phyloP scores from a whole-genome alignment of 148 eudicot genomes.

The Camellia granthamiana region DNA sequence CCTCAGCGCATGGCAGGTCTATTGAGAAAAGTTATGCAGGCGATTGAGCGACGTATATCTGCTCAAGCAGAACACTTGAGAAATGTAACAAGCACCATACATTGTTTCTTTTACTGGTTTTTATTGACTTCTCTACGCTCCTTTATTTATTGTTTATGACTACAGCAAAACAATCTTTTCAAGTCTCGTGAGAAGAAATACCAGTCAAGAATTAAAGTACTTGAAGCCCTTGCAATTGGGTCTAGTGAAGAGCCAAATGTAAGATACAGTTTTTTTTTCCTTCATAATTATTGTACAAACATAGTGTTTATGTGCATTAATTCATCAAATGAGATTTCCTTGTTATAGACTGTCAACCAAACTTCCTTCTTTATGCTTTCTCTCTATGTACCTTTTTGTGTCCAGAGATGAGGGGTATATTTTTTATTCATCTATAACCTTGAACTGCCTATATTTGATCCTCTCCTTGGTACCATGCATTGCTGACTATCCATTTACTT shows the following conservation, averaged over 20 bases:
- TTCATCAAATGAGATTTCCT: conserved; percentile 10
- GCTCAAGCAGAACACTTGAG: conserved; percentile 90
- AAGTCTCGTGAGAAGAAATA: conserved; percentile 89
- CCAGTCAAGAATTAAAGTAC: conserved; percentile 78
- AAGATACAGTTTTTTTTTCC: background rate
- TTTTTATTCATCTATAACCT: background rate
- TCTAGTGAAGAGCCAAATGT: conserved; percentile 84
- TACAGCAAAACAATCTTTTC: conserved; percentile 84
- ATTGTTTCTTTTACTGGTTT: background rate
- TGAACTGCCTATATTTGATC: background rate
- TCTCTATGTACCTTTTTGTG: background rate
- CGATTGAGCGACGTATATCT: conserved; percentile 84
- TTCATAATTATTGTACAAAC: background rate
- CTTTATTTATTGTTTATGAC: conserved; percentile 1
- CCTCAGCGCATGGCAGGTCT: conserved; percentile 81
- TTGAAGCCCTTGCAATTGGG: conserved; percentile 90
- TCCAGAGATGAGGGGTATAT: background rate
- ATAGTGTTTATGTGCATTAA: conserved; percentile 7
- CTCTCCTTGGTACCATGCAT: too few relatives aligned
- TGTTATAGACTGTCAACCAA: conserved; percentile 67
- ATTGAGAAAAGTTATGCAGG: conserved; percentile 90
- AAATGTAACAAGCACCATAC: conserved; percentile 29
- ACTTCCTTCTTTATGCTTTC: background rate
- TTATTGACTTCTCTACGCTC: background rate
- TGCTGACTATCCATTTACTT: too few relatives aligned